Conservation (phyloP, 1,284 basidiomycete genomes). For the Apiotrichum veenhuisii region DNA sequence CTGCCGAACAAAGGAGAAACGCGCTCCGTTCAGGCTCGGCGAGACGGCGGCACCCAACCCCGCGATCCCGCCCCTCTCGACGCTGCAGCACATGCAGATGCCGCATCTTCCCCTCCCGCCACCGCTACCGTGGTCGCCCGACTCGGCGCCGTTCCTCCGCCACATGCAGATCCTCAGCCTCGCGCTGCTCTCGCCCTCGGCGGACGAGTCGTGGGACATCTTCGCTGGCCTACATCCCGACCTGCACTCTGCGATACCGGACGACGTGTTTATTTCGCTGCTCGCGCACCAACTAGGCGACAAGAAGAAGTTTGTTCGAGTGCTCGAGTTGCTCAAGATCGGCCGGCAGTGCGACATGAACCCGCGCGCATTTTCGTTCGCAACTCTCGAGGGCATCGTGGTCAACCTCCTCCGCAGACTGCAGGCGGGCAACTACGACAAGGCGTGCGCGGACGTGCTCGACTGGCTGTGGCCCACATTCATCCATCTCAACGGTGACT, state of each 20-base stretch:
- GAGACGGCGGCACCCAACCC: background rate
- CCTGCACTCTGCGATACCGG: slow-evolving; percentile 33
- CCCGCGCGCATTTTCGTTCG: slow-evolving; percentile 9
- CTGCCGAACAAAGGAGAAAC: slow-evolving; percentile 4
- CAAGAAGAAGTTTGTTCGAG: slow-evolving; percentile 5
- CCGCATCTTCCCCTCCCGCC: slow-evolving; percentile 41
- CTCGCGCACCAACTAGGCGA: slow-evolving; percentile 28
- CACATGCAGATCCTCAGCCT: slow-evolving; percentile 38
- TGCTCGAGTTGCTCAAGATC: slow-evolving; percentile 24
- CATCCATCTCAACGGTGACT: background rate
- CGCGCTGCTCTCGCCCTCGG: slow-evolving; percentile 21
- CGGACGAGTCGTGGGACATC: slow-evolving; percentile 34
- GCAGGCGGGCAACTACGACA: background rate
- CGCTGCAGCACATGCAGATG: slow-evolving; percentile 19
- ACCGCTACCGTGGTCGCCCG: slow-evolving; percentile 41
- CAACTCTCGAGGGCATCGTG: slow-evolving; percentile 8
- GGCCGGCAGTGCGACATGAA: slow-evolving; percentile 31
- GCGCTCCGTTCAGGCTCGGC: background rate
- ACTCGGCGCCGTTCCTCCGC: slow-evolving; percentile 38
- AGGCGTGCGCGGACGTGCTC: background rate
- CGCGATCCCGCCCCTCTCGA: slow-evolving; percentile 10
- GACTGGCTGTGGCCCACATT: slow-evolving; percentile 21
- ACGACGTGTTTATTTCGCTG: slow-evolving; percentile 31
- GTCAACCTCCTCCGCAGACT: background rate
- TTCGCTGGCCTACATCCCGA: slow-evolving; percentile 34